Percentiles rank a stretch among this genome's conserved stretches.
Conservation (phyloP, 805 yeast genomes). For the Kuraishia piskuri region DNA sequence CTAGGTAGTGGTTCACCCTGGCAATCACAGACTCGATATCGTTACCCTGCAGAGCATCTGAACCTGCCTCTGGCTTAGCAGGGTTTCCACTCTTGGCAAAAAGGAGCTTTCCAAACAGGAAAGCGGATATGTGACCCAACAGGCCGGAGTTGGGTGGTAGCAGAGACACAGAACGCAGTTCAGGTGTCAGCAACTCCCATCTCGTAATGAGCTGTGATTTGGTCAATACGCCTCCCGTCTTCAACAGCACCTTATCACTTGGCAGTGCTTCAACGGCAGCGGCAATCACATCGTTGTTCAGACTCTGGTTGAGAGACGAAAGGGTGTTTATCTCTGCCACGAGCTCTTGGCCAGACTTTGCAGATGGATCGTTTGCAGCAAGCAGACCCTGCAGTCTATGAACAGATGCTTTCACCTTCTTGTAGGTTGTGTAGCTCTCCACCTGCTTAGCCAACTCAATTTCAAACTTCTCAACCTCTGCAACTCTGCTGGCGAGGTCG, state of each 20-base stretch:
- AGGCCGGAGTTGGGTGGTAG: slow-evolving; percentile 95
- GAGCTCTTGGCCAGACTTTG: slow-evolving; percentile 37
- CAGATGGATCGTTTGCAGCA: slow-evolving; percentile 23
- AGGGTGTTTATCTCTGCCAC: slow-evolving; percentile 30
- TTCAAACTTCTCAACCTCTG: slow-evolving; percentile 48
- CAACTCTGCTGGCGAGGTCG: slow-evolving; percentile 46
- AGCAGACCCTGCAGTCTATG: slow-evolving; percentile 32
- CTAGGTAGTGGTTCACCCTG: slow-evolving; percentile 68
- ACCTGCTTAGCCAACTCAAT: slow-evolving; percentile 32
- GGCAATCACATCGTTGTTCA: slow-evolving; percentile 22
- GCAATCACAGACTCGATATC: slow-evolving; percentile 88
- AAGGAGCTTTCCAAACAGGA: slow-evolving; percentile 65
- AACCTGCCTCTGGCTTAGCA: slow-evolving; percentile 16
- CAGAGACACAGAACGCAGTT: slow-evolving; percentile 79
- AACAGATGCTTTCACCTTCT: slow-evolving; percentile 35
- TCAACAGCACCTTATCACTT: slow-evolving; percentile 24
- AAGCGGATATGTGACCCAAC: slow-evolving; percentile 82
- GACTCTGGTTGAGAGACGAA: slow-evolving; percentile 26
- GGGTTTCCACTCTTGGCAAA: slow-evolving; percentile 76
- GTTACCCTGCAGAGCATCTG: slow-evolving; percentile 36
- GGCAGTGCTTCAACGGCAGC: slow-evolving; percentile 42
- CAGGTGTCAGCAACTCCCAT: slow-evolving; percentile 75
- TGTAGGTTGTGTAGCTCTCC: slow-evolving; percentile 26
- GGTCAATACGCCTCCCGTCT: slow-evolving; percentile 56
- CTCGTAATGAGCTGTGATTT: slow-evolving; percentile 71